Evolutionary conservation across 1,139 yeast species (phyloP), one percentile per base, ranked within the genome.

Genomic region (Pichia sp.): DNA sequence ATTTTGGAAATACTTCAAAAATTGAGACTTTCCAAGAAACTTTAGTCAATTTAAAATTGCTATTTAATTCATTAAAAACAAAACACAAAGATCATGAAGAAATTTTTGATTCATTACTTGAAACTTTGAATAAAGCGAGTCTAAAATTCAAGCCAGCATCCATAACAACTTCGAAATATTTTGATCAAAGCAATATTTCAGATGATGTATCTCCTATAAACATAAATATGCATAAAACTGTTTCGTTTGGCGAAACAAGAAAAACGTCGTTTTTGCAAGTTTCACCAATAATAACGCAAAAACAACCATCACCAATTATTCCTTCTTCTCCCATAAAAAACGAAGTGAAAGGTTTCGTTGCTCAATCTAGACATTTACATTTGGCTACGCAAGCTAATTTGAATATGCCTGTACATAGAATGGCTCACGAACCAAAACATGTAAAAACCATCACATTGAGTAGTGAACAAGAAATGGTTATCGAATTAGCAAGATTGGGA

Each of bases 391-490:
- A 46, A 36, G 6, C 24, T 9, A 12, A 20, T 6, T 27, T 39
- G 3, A 35, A 36, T 4, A 23, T 22, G 9, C 12, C 39, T 3
- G 20, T 12, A 16, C 7, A 7, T 6, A 28, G 23, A 20, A 12
- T 30, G 20, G 27, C 6, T 20, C 26, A 32, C 28, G 32, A 27
- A 2, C 33, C 39, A 1, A 55, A 54, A 42, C 48, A 46, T 11
- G 57, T 59, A n/a, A 57, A 55, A 42, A 68, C 76, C 0, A 59
- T 76, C 1, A 61, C 69, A 6, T 63, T 82, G 11, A 76, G 84
- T 48, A 72, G 73, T 24, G 97, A 92, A 59, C 98, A 92, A 63
- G 64, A 69, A 41, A 64, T 69, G 29, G 87, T 92, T 8, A 68
- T 87, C 11, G 71, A 76, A n/a, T 65, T 83, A 39, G 92, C 87